phyloP scores from a whole-genome alignment of 2,329 filamentous ascomycete genomes.

The Penicillium olsonii region DNA sequence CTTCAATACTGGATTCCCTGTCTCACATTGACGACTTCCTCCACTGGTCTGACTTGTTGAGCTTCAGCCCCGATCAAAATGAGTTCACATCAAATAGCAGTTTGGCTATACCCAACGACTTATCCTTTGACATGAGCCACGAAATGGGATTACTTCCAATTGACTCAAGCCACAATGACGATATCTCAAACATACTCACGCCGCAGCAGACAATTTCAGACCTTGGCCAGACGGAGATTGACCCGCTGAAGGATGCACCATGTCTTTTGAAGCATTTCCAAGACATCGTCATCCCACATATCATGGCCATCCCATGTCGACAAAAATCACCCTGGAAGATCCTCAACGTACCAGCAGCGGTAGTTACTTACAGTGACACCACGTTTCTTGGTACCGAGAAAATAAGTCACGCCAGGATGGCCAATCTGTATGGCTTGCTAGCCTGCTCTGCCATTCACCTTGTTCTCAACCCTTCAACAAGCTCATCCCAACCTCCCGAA shows the following conservation, averaged over 20 bases:
- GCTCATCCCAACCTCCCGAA: conserved; percentile 11
- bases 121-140: conserved; percentile 13
- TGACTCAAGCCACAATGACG: conserved; percentile 2
- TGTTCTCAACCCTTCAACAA: conserved; percentile 14
- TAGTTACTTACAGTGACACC: conserved; percentile 33
- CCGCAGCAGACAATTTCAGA: conserved; percentile 15
- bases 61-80: conserved; percentile 27
- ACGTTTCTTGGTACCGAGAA: conserved; percentile 29
- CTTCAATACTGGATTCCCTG: conserved; percentile 22
- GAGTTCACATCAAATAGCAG: conserved; percentile 16
- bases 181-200: conserved; percentile 2
- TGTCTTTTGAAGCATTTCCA: conserved; percentile 35
- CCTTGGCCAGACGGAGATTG: conserved; percentile 1
- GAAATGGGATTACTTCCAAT: conserved; percentile 7
- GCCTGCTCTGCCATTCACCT: conserved; percentile 33
- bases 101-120: conserved; percentile 15
- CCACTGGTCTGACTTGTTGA: conserved; percentile 37
- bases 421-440: conserved; percentile 34
- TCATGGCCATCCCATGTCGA: conserved; percentile 32
- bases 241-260: conserved; percentile 25
- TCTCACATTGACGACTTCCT: conserved; percentile 32
- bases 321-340: conserved; percentile 39
- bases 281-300: conserved; percentile 32
- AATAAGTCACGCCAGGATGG: conserved; percentile 33
- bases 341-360: conserved; percentile 32